phyloP scores from a whole-genome alignment of 148 eudicot species.

The Cornus controversa region DNA sequence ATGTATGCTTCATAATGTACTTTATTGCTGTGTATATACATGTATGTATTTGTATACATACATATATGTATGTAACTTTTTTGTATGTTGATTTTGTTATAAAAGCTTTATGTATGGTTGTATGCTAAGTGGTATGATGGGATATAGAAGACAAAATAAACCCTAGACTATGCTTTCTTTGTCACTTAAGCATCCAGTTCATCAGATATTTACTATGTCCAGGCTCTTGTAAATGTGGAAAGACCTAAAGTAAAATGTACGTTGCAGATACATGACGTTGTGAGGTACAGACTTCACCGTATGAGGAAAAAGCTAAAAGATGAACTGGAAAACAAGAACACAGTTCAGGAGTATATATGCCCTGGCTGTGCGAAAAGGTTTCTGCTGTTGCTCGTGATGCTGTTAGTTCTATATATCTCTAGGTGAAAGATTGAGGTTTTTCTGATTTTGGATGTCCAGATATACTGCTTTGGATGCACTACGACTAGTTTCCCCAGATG shows the following conservation, averaged over 20 bases:
- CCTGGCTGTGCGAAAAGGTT: conserved; percentile 89
- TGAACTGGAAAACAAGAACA: conserved; percentile 93
- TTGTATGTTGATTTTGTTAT: background rate
- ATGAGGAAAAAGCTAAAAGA: conserved; percentile 96
- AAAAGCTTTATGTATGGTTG: background rate
- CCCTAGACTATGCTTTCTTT: background rate
- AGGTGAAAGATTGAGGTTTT: conserved; percentile 16
- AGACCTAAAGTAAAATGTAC: conserved; percentile 5
- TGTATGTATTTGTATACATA: background rate
- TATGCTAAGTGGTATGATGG: background rate
- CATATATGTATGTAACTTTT: background rate
- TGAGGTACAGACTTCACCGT: conserved; percentile 89
- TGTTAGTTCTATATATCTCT: conserved; percentile 10
- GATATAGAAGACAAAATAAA: background rate
- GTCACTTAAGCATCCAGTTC: background rate
- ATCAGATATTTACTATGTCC: background rate
- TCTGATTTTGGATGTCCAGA: conserved; percentile 44
- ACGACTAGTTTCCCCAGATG: conserved; percentile 75
- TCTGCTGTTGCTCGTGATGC: conserved; percentile 1
- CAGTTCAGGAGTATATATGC: conserved; percentile 91
- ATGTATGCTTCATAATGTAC: no score
- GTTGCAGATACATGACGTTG: conserved; percentile 93
- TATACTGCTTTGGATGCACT: conserved; percentile 97
- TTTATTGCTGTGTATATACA: background rate
- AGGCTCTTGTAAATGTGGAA: background rate